Conservation (phyloP, 805 yeast species). For the Priceomyces fermenticarens region DNA sequence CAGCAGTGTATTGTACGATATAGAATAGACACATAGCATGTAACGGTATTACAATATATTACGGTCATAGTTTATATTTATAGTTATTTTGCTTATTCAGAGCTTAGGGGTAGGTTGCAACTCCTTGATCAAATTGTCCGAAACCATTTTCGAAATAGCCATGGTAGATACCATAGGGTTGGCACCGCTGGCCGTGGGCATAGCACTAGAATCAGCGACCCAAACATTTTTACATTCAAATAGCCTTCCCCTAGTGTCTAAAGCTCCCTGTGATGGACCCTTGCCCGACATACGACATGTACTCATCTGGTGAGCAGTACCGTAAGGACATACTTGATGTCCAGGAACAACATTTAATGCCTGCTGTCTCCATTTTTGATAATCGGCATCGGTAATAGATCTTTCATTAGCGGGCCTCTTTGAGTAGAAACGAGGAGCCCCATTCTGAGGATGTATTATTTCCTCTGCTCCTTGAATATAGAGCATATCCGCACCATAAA, state of each 20-base stretch:
- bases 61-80: too few species aligned
- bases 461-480: constrained; percentile 50
- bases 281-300: constrained; percentile 50
- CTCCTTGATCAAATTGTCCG: constrained; percentile 35
- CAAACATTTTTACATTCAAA: constrained; percentile 47
- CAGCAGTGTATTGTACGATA: constrained; percentile 43
- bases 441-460: constrained; percentile 32
- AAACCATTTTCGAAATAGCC: constrained; percentile 44
- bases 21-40: neutral
- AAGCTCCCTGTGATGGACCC: constrained; percentile 43
- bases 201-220: constrained; percentile 48
- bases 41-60: too few species aligned
- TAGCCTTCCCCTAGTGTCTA: constrained; percentile 41
- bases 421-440: constrained; percentile 36
- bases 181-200: constrained; percentile 54
- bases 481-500: constrained; percentile 41
- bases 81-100: constrained; percentile 11
- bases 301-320: constrained; percentile 56
- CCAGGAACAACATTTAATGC: constrained; percentile 25
- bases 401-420: constrained; percentile 35
- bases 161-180: constrained; percentile 52
- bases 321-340: constrained; percentile 30
- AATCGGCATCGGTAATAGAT: constrained; percentile 41
- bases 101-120: constrained; percentile 24
- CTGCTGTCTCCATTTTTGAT: constrained; percentile 31